These are phyloP conservation scores for Samsoniella hepiali DNA, from an alignment of 2,329 filamentous ascomycete species.

Conservation along the genomic window DNA sequence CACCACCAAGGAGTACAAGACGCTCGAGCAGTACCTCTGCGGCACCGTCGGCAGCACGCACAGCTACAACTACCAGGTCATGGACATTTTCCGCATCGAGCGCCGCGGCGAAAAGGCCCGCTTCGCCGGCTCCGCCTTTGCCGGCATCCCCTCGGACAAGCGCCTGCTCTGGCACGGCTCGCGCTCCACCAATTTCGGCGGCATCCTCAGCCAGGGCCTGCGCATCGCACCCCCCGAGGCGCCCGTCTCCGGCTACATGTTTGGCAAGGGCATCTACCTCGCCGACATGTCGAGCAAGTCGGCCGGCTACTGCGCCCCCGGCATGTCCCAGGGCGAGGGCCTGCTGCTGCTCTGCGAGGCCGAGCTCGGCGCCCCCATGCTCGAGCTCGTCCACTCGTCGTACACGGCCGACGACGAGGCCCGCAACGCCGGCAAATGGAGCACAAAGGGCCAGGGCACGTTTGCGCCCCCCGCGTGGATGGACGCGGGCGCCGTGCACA, in stretches of 20 bases:
- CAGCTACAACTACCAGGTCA: slow-evolving; percentile 53
- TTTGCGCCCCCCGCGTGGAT: slow-evolving; percentile 69
- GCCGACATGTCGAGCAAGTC: slow-evolving; percentile 83
- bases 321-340: slow-evolving; percentile 63
- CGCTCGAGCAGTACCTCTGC: slow-evolving; percentile 65
- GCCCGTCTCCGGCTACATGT: slow-evolving; percentile 79
- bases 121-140: slow-evolving; percentile 56
- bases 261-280: slow-evolving; percentile 85
- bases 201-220: slow-evolving; percentile 82
- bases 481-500: slow-evolving; percentile 64
- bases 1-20: slow-evolving; percentile 58
- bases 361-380: slow-evolving; percentile 69
- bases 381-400: slow-evolving; percentile 54
- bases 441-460: slow-evolving; percentile 68
- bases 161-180: slow-evolving; percentile 87
- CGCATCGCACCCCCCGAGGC: slow-evolving; percentile 87
- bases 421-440: slow-evolving; percentile 55
- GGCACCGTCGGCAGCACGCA: slow-evolving; percentile 68
- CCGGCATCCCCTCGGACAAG: slow-evolving; percentile 59
- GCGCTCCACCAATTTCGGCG: slow-evolving; percentile 77
- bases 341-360: slow-evolving; percentile 82
- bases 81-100: slow-evolving; percentile 80
- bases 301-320: slow-evolving; percentile 68
- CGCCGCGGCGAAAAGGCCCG: slow-evolving; percentile 68
- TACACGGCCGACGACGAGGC: slow-evolving; percentile 64